Conservation (phyloP, 2,329 filamentous ascomycete species). For the Hymenoscyphus linearis region DNA sequence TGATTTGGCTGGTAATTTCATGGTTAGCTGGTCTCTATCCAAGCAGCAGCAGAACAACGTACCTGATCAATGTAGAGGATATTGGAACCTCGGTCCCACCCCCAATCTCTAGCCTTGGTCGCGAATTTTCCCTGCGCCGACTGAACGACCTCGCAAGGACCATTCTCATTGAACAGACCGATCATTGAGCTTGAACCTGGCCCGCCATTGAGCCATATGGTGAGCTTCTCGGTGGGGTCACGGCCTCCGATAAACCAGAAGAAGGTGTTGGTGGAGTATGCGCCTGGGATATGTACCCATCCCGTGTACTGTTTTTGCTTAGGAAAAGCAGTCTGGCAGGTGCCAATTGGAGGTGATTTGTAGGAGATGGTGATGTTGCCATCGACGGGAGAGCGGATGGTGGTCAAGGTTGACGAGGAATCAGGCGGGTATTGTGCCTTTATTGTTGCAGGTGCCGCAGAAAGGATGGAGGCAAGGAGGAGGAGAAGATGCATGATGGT, state of each 20-base stretch:
- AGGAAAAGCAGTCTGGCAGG: conserved; percentile 59
- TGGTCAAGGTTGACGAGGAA: conserved; percentile 42
- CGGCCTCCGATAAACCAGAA: conserved; percentile 44
- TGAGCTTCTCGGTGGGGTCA: conserved; percentile 44
- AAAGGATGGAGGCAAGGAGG: conserved; percentile 19
- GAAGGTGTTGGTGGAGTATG: conserved; percentile 45
- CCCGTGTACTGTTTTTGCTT: conserved; percentile 66
- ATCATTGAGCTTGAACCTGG: conserved; percentile 61
- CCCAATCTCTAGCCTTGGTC: conserved; percentile 55
- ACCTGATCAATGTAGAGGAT: conserved; percentile 50
- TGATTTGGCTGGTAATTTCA: conserved; percentile 54
- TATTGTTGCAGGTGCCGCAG: conserved; percentile 15
- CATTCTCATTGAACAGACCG: conserved; percentile 57
- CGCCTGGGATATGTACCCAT: conserved; percentile 58
- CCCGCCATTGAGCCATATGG: conserved; percentile 64
- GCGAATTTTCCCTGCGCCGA: conserved; percentile 43
- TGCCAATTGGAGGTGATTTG: conserved; percentile 54
- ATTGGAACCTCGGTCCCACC: conserved; percentile 58
- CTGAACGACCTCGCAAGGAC: conserved; percentile 48
- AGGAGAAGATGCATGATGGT: conserved; percentile 26
- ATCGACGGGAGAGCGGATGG: conserved; percentile 57
- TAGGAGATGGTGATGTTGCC: conserved; percentile 61
- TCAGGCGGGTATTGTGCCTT: conserved; percentile 36
- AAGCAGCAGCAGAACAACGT: conserved; percentile 16
- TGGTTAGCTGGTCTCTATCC: neutral